A percentile compares a stretch with the other conserved stretches of the same genome.
phyloP scores from a whole-genome alignment of 768 basidiomycete species.

The Hypholoma fasciculare region DNA sequence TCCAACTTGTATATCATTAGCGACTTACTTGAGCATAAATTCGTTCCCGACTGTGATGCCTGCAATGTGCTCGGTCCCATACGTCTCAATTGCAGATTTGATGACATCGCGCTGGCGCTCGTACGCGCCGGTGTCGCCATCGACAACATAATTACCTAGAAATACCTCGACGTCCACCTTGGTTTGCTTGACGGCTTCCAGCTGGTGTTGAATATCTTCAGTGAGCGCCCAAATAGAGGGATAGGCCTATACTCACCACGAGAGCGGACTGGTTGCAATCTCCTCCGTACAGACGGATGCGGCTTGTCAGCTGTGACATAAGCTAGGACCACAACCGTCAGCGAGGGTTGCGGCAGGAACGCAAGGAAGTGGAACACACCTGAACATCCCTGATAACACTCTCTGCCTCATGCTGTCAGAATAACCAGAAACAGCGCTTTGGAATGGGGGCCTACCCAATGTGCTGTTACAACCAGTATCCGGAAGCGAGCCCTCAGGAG shows the following conservation, averaged over 20 bases:
- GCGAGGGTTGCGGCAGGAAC: not conserved
- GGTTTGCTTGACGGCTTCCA: conserved; percentile 88
- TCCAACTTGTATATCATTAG: too few species aligned
- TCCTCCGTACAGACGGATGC: conserved; percentile 81
- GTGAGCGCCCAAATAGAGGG: not conserved
- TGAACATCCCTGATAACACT: conserved; percentile 71
- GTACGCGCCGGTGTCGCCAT: conserved; percentile 67
- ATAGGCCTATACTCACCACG: conserved; percentile 45
- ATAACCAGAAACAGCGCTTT: not conserved
- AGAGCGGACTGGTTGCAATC: conserved; percentile 84
- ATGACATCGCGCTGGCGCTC: conserved; percentile 66
- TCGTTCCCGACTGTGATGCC: conserved; percentile 94
- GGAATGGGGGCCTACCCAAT: conserved; percentile 28
- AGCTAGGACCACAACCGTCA: conserved; percentile 41
- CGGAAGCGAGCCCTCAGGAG: conserved; percentile 67
- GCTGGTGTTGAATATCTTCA: conserved; percentile 28
- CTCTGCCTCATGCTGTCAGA: conserved; percentile 29
- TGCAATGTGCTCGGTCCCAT: conserved; percentile 71
- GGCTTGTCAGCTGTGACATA: conserved; percentile 81
- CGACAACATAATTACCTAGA: conserved; percentile 64
- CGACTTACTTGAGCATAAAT: conserved; percentile 73
- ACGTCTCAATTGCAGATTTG: conserved; percentile 68
- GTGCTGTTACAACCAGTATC: conserved; percentile 64
- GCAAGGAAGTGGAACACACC: conserved; percentile 32
- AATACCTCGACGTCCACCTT: conserved; percentile 85